phyloP scores from a whole-genome alignment of 495 filamentous ascomycete genomes.

The Umbilicaria muhlenbergii region DNA sequence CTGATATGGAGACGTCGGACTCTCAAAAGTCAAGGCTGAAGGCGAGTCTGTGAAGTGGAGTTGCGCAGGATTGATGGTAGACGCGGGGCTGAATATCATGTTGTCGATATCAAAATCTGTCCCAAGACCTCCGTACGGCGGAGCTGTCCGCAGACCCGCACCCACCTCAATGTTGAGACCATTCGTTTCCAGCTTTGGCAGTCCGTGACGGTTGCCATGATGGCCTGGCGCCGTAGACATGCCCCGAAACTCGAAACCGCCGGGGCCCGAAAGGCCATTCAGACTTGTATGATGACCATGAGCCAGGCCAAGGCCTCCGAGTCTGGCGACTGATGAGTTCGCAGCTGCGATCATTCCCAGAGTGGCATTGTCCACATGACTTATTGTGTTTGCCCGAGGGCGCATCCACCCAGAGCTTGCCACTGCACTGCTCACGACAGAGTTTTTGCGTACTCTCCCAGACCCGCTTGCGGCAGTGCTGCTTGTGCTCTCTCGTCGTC shows the following conservation, averaged over 20 bases:
- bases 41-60: constrained; percentile 84
- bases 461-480: constrained; percentile 48
- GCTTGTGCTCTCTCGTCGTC: constrained; percentile 64
- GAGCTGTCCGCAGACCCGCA: constrained; percentile 63
- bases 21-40: constrained; percentile 52
- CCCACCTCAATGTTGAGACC: constrained; percentile 46
- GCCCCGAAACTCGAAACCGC: constrained; percentile 48
- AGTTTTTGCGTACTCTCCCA: constrained; percentile 81
- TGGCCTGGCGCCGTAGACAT: constrained; percentile 54
- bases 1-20: constrained; percentile 55
- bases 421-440: constrained; percentile 46
- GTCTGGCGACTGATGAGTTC: constrained; percentile 37
- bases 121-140: constrained; percentile 52
- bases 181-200: constrained; percentile 76
- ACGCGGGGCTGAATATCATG: constrained; percentile 48
- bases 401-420: constrained; percentile 48
- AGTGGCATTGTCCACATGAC: constrained; percentile 71
- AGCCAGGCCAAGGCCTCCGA: constrained; percentile 16
- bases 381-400: constrained; percentile 91
- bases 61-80: constrained; percentile 90
- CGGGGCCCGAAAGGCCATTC: constrained; percentile 45
- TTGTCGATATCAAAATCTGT: constrained; percentile 62
- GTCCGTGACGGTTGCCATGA: constrained; percentile 45
- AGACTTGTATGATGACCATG: constrained; percentile 54
- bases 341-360: constrained; percentile 54